Conservation (phyloP, 108 stramenopile species). For the Cylindrotheca fusiformis region DNA sequence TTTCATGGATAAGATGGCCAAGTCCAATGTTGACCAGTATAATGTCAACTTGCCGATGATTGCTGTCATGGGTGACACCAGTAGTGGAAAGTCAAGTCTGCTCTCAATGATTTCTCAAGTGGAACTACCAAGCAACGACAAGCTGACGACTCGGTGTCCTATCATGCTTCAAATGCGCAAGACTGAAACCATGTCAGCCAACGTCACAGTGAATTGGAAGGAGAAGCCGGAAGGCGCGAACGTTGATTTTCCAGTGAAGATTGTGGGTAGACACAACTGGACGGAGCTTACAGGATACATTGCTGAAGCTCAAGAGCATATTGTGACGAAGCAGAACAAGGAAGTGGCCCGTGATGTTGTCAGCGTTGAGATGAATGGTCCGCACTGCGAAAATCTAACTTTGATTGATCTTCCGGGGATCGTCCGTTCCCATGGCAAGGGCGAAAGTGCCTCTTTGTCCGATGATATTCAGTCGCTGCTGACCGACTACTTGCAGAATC, state of each 20-base stretch:
- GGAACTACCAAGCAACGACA: slow-evolving; percentile 41
- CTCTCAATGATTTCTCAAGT: too few relatives aligned
- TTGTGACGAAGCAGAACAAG: neutral
- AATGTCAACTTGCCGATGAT: slow-evolving; percentile 40
- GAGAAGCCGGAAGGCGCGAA: neutral
- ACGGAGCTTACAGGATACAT: neutral
- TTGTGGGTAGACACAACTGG: neutral
- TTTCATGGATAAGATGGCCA: slow-evolving; percentile 31
- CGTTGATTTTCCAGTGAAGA: too few relatives aligned
- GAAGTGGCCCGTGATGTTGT: too few relatives aligned
- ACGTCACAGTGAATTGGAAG: slow-evolving; percentile 17
- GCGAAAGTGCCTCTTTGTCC: slow-evolving; percentile 48
- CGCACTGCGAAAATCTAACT: too few relatives aligned
- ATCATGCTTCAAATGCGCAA: too few relatives aligned
- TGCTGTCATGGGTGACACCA: slow-evolving; percentile 40
- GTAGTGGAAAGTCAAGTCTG: too few relatives aligned
- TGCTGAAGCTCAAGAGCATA: slow-evolving; percentile 1
- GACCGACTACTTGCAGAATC: slow-evolving; percentile 59
- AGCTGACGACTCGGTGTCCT: slow-evolving; percentile 45
- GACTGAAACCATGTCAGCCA: slow-evolving; percentile 5
- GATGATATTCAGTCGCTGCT: slow-evolving; percentile 64
- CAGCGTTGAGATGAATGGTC: too few relatives aligned
- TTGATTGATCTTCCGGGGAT: slow-evolving; percentile 88
- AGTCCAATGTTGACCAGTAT: slow-evolving; percentile 17
- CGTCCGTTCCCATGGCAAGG: slow-evolving; percentile 53